phyloP scores from a whole-genome alignment of 331 rosid genomes.

The Quercus phellos region DNA sequence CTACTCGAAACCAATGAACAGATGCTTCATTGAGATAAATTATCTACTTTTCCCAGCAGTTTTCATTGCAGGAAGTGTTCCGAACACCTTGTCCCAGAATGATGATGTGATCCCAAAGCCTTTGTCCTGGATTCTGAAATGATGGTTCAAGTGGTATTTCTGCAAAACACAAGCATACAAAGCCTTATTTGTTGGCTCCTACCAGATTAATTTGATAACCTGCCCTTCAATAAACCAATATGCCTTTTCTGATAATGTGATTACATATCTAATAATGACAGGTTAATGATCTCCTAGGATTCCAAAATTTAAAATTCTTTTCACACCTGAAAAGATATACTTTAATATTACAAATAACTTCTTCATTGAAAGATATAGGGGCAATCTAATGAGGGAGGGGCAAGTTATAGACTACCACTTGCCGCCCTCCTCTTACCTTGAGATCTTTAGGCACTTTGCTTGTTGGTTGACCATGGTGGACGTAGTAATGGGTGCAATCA shows the following conservation, averaged over 20 bases:
- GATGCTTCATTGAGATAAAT: conserved; percentile 26
- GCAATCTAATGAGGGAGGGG: not conserved
- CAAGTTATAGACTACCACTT: not conserved
- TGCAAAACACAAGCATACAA: conserved; percentile 29
- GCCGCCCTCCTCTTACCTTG: conserved; percentile 50
- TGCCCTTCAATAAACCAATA: not conserved
- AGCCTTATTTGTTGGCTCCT: not conserved
- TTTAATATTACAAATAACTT: not conserved
- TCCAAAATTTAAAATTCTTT: not conserved
- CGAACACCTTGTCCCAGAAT: conserved; percentile 80
- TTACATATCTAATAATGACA: not conserved
- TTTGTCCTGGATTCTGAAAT: conserved; percentile 72
- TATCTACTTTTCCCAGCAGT: conserved; percentile 43
- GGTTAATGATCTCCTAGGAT: not conserved
- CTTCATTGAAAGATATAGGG: not conserved
- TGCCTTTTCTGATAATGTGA: not conserved
- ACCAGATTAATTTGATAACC: not conserved
- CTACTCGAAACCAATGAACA: conserved; percentile 35
- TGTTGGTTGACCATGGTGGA: conserved; percentile 90
- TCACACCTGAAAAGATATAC: not conserved
- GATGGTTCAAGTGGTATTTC: conserved; percentile 92
- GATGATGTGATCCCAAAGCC: conserved; percentile 93
- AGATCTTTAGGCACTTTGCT: conserved; percentile 45
- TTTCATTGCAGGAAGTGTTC: conserved; percentile 72
- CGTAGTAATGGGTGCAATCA: conserved; percentile 87